Evolutionary conservation across 202 grass and related monocot genomes (phyloP), one percentile per base, ranked within the genome.

Genomic region (Carex sylvatica): DNA sequence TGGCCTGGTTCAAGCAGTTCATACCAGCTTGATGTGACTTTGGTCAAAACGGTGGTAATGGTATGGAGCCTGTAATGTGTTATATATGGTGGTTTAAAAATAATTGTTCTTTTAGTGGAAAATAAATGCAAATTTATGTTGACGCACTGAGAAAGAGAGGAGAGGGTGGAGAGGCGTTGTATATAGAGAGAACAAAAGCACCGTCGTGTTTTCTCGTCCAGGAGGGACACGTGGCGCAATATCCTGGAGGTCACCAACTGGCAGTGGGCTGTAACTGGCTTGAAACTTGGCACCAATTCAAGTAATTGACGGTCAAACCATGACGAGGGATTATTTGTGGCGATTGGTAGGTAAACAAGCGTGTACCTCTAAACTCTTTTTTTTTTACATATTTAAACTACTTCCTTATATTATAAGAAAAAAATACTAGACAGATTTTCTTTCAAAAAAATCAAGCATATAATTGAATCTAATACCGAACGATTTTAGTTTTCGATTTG

Each of bases 211-310:
- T 22, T 44, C 36, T 38, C n/a, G 9, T 47, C n/a, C 14, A 70
- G 23, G 67, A 20, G 67, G 35, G 67, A 70, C 67, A 70, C 67
- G 67, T 70, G 67, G 67, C 67, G n/a, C 6, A 44, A 70, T 70
- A 9, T 70, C 18, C 18, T 70, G 7, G 67, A 70, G 36, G 67
- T 18, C 67, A 70, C 67, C 67, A 46, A 70, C 67, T 70, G 64
- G 64, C 64, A 66, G 30, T 18, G 64, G 64, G 64, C 30, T 36
- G 64, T 66, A 66, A 66, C 64, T 36, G n/a, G 67, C 38, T 20
- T 44, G 38, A 70, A 46, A 70, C 67, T 70, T 70, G 67, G 16
- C 67, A 70, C 67, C 12, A 12, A 70, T 1, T 70, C 12, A 12
- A 70, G 3, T 70, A 23, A 70, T 70, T 44, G 38, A 70, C n/a